Evolutionary conservation across 192 early-diverging fungal species (phyloP).

Genomic region (Coemansia sp.): DNA sequence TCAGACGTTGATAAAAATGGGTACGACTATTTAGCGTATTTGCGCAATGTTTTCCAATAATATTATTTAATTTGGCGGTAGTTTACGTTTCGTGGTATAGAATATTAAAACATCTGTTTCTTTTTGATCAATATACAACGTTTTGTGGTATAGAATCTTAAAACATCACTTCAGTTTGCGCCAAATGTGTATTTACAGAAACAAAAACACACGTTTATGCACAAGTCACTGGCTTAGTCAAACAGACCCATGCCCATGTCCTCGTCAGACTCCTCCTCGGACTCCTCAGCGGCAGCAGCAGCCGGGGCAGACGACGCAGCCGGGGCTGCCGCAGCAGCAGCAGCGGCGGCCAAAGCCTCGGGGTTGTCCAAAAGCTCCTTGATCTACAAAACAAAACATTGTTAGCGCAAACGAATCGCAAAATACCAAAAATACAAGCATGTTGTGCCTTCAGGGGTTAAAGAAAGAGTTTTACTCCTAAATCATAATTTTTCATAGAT

Average conservation of each 20-base stretch:
- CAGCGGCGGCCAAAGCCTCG: constrained; percentile 81
- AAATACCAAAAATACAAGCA: not conserved
- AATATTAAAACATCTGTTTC: no score
- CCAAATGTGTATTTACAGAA: not conserved
- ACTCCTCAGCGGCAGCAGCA: constrained; percentile 63
- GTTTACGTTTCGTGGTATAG: not conserved
- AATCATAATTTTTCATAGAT: constrained; percentile 47
- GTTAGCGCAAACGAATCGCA: not conserved
- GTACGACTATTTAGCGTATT: constrained; percentile 76
- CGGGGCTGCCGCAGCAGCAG: constrained; percentile 76
- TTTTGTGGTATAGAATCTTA: no score
- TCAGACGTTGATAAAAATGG: constrained; percentile 58
- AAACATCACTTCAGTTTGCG: no score
- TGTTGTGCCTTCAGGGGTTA: constrained; percentile 61
- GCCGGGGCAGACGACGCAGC: constrained; percentile 66
- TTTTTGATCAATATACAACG: no score
- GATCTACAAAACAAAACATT: constrained; percentile 60
- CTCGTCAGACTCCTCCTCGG: constrained; percentile 77
- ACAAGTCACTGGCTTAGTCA: constrained; percentile 59
- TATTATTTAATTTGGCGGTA: constrained; percentile 6
- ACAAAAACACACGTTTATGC: not conserved
- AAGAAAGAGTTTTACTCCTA: constrained; percentile 68
- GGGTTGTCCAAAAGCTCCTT: constrained; percentile 95
- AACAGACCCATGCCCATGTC: constrained; percentile 94
- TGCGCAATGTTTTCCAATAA: constrained; percentile 52